Conservation (phyloP, 129 eudicot species). For the Logfia minima region DNA sequence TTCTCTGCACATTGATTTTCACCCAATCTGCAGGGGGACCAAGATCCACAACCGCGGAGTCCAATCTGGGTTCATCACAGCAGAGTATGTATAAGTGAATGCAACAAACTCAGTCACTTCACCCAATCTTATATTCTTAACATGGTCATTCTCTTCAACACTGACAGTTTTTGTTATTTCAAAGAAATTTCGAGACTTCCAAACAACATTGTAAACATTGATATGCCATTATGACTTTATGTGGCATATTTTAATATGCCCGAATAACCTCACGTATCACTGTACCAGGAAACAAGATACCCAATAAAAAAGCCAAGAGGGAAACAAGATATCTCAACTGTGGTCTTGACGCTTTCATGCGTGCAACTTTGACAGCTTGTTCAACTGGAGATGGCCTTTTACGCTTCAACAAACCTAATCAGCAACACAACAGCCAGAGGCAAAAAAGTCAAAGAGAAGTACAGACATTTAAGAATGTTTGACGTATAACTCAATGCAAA, state of each 20-base stretch:
- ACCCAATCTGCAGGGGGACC: constrained; percentile 98
- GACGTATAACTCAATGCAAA: constrained; percentile 18
- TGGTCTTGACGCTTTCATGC: constrained; percentile 50
- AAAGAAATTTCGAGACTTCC: not conserved
- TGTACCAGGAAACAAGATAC: not conserved
- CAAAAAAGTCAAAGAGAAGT: constrained; percentile 5
- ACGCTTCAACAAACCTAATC: constrained; percentile 75
- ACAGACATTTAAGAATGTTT: not conserved
- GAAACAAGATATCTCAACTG: constrained; percentile 60
- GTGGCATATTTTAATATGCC: constrained; percentile 5
- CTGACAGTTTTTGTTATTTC: not conserved
- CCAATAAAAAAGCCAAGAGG: constrained; percentile 12
- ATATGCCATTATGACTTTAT: not conserved
- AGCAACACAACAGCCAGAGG: constrained; percentile 14
- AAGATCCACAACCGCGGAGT: constrained; percentile 62
- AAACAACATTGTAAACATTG: not conserved
- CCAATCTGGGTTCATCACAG: constrained; percentile 44
- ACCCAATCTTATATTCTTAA: not conserved
- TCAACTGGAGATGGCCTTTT: constrained; percentile 65
- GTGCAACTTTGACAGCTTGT: constrained; percentile 59
- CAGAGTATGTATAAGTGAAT: constrained; percentile 9
- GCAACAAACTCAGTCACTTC: not conserved
- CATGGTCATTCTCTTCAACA: constrained; percentile 15
- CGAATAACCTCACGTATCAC: not conserved
- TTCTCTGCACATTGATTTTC: constrained; percentile 82